Conservation (phyloP, 148 eudicot genomes). For the Rhododendron williamsianum region DNA sequence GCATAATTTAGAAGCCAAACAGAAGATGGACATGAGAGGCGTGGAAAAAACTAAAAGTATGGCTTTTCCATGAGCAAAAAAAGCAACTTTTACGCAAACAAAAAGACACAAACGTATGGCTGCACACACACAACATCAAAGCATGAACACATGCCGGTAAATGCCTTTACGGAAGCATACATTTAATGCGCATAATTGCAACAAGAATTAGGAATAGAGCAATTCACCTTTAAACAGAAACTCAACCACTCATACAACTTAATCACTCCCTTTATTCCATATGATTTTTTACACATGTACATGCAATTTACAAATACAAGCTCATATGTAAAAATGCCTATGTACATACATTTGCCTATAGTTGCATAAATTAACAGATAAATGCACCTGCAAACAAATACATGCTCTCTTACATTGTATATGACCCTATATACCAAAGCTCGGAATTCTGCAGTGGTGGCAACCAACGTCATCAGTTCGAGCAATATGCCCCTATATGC, state of each 20-base stretch:
- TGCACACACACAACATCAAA: neutral
- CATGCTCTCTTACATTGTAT: neutral
- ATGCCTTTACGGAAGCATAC: neutral
- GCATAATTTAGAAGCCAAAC: constrained; percentile 31
- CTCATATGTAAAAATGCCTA: neutral
- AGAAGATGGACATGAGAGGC: constrained; percentile 6
- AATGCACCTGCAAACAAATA: neutral
- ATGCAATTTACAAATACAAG: neutral
- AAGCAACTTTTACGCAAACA: neutral
- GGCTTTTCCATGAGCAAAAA: neutral
- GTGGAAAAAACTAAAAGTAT: neutral
- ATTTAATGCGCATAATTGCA: neutral
- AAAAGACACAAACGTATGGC: neutral
- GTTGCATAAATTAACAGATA: neutral
- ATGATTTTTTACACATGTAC: neutral
- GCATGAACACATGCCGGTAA: neutral
- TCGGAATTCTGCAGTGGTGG: neutral
- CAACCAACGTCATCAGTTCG: neutral
- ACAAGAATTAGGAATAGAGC: neutral
- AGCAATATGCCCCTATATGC: neutral
- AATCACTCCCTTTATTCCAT: neutral
- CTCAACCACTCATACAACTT: neutral
- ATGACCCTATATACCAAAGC: neutral
- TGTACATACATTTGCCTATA: neutral
- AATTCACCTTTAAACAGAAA: neutral